phyloP scores from a whole-genome alignment of 2,329 filamentous ascomycete genomes.

The Botryotinia convoluta region DNA sequence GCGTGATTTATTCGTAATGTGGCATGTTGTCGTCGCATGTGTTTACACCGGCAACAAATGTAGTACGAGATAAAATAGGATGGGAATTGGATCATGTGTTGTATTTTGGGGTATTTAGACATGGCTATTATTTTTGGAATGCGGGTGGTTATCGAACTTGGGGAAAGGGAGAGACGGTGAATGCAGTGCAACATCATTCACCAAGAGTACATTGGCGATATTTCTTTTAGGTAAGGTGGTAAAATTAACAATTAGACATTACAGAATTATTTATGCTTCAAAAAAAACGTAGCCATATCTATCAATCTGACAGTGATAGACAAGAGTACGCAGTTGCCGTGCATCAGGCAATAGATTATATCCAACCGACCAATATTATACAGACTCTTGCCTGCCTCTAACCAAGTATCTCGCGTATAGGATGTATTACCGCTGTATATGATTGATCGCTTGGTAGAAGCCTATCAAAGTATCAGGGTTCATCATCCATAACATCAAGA shows the following conservation, averaged over 20 bases:
- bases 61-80: not conserved
- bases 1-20: conserved; percentile 16
- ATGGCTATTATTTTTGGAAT: not conserved
- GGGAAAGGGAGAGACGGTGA: not conserved
- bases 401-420: not conserved
- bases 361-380: not conserved
- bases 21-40: conserved; percentile 7
- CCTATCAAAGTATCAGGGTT: not conserved
- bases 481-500: not conserved
- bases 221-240: not conserved
- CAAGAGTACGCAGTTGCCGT: not conserved
- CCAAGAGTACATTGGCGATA: not conserved
- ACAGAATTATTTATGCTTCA: not conserved
- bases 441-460: not conserved
- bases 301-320: not conserved
- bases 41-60: not conserved
- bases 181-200: not conserved
- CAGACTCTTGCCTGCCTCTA: not conserved
- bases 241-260: not conserved
- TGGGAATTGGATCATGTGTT: not conserved
- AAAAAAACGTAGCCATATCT: not conserved
- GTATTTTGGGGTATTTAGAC: not conserved
- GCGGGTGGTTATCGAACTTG: not conserved
- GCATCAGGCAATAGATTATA: not conserved
- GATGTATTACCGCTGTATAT: too few relatives aligned